phyloP scores from a whole-genome alignment of 2,329 filamentous ascomycete genomes.

The Chaetomium sp. region DNA sequence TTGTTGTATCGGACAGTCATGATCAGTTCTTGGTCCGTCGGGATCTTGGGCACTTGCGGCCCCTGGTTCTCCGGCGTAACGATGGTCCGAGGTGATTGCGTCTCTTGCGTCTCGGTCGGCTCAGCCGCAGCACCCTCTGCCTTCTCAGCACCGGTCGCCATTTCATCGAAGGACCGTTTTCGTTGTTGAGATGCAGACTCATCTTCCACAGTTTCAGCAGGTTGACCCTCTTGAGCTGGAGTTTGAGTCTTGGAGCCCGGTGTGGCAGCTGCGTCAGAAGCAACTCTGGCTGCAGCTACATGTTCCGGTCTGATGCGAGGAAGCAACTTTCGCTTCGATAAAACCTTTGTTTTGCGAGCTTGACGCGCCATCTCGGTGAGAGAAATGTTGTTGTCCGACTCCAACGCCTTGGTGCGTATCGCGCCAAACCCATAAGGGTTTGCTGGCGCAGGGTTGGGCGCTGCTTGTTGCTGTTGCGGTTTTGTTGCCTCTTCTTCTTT shows the following conservation, averaged over 20 bases:
- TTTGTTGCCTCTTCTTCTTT: background rate
- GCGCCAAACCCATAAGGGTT: slow-evolving; percentile 18
- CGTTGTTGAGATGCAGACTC: no score
- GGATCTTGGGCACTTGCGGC: background rate
- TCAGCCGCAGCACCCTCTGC: background rate
- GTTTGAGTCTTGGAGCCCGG: background rate
- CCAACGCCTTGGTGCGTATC: slow-evolving; percentile 16
- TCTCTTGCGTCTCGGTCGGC: slow-evolving; percentile 8
- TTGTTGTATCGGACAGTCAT: slow-evolving; percentile 19
- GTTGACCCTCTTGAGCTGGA: background rate
- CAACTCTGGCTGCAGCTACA: slow-evolving; percentile 1
- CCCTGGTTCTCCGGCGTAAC: background rate
- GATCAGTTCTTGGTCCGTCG: slow-evolving; percentile 5
- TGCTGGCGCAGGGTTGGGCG: background rate
- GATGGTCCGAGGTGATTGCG: background rate
- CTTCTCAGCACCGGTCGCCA: background rate
- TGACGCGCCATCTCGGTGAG: slow-evolving; percentile 19
- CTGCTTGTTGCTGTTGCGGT: background rate
- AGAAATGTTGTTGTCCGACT: slow-evolving; percentile 5
- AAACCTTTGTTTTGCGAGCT: slow-evolving; percentile 12
- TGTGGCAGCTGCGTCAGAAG: background rate
- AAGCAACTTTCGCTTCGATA: slow-evolving; percentile 15
- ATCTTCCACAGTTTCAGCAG: background rate
- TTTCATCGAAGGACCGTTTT: slow-evolving; percentile 6
- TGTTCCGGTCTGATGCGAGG: slow-evolving; percentile 9